Base-by-base conservation (phyloP, 495 filamentous ascomycete genomes). In the Talaromyces nanjingensis region DNA sequence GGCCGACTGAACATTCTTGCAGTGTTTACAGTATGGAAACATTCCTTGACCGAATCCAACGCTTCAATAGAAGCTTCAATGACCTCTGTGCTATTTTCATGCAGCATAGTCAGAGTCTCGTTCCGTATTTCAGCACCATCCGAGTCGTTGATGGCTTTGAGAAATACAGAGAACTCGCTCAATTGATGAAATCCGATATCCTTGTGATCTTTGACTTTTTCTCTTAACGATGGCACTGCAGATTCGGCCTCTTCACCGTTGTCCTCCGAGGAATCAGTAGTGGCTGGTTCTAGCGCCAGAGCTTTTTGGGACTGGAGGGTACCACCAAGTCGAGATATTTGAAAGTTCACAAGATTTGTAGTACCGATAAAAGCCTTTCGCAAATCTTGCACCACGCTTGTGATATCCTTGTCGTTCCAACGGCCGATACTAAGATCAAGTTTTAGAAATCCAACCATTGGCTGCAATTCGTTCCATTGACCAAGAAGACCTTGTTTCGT, bases 161-260 rank as follows among this genome's bases (percentile, higher is more conserved):
- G 62, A 14, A 74, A 34, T 7, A 63, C 62, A n/a, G 65, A 64
- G 57, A 66, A 70, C 45, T 74, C 63, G 29, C 72, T 66, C 4
- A 73, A 20, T 54, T 74, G 72, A 39, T 72, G 70, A 57, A 67
- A 63, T 9, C 72, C 72, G 25, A 67, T 66, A 47, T 71, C 70
- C 14, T 66, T 68, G 6, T 25, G 37, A 3, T 22, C 8, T 20
- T 49, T 49, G 18, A 20, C 18, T 12, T 49, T 49, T 20, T 49
- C 45, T 20, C 18, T 49, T 18, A 49, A 16, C 47, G 63, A 66
- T 47, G 63, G 58, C 25, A 56, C 47, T n/a, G 42, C 54, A 12
- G 47, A n/a, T 9, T 59, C 33, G 25, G 11, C 14, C 11, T 60
- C 25, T 8, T 60, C 65, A 4, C 42, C 27, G 20, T 66, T 37